Evolutionary conservation across 192 early-diverging fungal genomes (phyloP).

Genomic region (Coemansia guatemalensis): DNA sequence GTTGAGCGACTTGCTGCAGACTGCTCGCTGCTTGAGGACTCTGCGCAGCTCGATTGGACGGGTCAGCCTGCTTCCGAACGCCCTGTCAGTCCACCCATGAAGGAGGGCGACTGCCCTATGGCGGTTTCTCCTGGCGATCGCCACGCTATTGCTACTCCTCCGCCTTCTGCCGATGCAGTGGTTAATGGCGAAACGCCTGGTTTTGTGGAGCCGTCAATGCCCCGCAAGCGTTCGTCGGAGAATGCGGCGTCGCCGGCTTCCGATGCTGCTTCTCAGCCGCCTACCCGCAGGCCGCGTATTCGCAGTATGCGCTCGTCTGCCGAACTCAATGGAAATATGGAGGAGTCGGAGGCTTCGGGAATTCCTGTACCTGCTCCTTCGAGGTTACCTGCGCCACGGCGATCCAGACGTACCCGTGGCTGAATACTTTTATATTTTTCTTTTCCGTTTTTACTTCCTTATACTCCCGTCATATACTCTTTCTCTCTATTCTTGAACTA

Average conservation of each 20-base stretch:
- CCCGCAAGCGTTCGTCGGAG: constrained; percentile 39
- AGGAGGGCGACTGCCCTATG: constrained; percentile 2
- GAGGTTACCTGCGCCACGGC: constrained; percentile 25
- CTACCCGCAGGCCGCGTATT: constrained; percentile 16
- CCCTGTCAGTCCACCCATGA: background rate
- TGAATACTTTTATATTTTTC: constrained; percentile 1
- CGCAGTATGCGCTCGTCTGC: background rate
- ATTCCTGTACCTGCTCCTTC: constrained; percentile 17
- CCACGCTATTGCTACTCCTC: no score
- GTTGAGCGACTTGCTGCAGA: constrained; percentile 7
- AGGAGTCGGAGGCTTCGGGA: background rate
- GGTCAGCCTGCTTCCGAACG: no score
- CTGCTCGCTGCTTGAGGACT: background rate
- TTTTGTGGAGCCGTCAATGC: background rate
- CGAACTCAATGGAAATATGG: background rate
- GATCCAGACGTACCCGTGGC: constrained; percentile 25
- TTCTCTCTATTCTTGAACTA: background rate
- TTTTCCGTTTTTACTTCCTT: background rate
- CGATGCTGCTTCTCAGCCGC: constrained; percentile 9
- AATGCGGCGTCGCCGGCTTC: constrained; percentile 6
- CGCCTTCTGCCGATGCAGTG: no score
- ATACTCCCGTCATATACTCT: background rate
- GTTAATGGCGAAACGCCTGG: no score
- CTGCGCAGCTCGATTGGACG: constrained; percentile 18
- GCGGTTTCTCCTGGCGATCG: background rate